Evolutionary conservation across 306 rosid genomes (phyloP).

Genomic region (Abrus pulchellus): DNA sequence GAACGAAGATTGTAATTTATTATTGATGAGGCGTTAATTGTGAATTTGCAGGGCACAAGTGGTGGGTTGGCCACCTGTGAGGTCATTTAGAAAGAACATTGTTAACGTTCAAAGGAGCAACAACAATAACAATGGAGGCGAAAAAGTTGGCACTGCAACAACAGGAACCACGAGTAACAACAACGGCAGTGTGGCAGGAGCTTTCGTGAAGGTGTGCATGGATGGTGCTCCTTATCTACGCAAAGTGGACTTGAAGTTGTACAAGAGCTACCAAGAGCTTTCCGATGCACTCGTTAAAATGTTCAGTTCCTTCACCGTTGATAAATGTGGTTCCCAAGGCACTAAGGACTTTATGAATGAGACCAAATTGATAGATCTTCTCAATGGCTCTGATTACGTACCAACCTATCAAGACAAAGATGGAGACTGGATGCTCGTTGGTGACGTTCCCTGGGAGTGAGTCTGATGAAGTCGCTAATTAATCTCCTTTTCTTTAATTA

Average conservation of each 20-base stretch:
- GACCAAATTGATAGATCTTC: constrained; percentile 67
- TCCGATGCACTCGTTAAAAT: constrained; percentile 66
- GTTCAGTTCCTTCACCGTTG: constrained; percentile 82
- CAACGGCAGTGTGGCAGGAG: constrained; percentile 32
- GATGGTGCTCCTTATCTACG: constrained; percentile 89
- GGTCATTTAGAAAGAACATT: constrained; percentile 76
- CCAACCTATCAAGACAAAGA: constrained; percentile 80
- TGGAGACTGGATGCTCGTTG: constrained; percentile 92
- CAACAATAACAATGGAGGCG: constrained; percentile 24
- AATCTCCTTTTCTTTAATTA: not conserved
- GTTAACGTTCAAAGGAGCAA: constrained; percentile 52
- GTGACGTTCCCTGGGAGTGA: constrained; percentile 91
- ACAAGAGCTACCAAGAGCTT: constrained; percentile 74
- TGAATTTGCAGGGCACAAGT: constrained; percentile 71
- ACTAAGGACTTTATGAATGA: constrained; percentile 79
- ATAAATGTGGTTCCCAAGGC: constrained; percentile 67
- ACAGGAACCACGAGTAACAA: not conserved
- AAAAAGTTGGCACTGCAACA: not conserved
- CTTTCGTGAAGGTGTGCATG: constrained; percentile 87
- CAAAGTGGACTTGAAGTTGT: constrained; percentile 76
- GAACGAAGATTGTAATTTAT: too few species aligned
- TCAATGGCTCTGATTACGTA: constrained; percentile 73
- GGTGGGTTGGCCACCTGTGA: constrained; percentile 90
- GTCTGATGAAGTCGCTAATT: constrained; percentile 6
- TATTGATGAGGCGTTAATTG: too few species aligned